Evolutionary conservation across 2,329 filamentous ascomycete genomes (phyloP), one percentile per base, ranked within the genome.

Genomic region (Alternaria consortialis): DNA sequence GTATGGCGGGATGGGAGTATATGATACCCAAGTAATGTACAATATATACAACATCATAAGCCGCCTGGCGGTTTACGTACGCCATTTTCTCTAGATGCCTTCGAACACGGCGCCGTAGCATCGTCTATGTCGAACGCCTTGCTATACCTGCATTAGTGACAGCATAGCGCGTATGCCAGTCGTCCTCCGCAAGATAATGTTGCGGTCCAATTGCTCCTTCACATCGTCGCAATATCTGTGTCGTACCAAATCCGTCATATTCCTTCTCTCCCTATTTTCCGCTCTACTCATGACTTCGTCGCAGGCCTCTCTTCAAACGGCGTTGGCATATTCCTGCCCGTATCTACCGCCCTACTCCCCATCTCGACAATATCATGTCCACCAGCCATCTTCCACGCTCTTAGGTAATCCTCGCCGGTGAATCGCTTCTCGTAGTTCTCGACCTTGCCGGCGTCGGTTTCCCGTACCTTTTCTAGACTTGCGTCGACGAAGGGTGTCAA

Each of bases 401-500:
- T 62, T 50, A 79, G 56, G 40, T 79, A 79, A 25, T 73, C 69
- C 56, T 74, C 69, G 27, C 75, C 74, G 1, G 74, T 74, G 36
- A 75, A 70, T 12, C 62, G 65, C 62, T 74, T 71, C 32, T 65
- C 64, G 32, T 74, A 70, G 20, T 64, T 61, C 39, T 71, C 68
- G 1, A 59, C 43, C 13, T 37, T 51, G 17, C 60, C 64, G 2
- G 52, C 17, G 5, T 68, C 59, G 7, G 50, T 43, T 29, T 63
- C 64, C 52, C 67, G 58, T 17, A 67, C 65, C 39, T 81, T 79
- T 64, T 83, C 80, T 58, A 93, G 82, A 62, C 85, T 85, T 51
- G 83, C 82, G 58, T 88, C 87, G 53, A 95, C 90, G 71, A 94
- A 96, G 1, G 92, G 92, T 3, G 90, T 92, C 73, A 96, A 86